Base-by-base conservation (phyloP, 176 grass and related monocot species). In the Oryza longistaminata region DNA sequence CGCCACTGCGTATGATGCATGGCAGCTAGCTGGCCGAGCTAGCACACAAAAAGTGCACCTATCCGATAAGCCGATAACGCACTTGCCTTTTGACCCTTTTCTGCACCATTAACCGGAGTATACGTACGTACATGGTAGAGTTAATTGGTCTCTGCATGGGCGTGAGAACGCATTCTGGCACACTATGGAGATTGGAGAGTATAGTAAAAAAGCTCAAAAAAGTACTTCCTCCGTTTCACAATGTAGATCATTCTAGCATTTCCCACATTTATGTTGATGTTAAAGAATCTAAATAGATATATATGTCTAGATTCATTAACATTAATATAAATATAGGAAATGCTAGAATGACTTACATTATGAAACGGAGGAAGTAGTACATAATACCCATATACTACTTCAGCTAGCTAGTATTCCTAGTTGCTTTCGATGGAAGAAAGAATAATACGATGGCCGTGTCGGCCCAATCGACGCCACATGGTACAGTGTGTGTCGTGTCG, bases 361-460 rank as follows among this genome's bases (percentile, higher is more conserved):
- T n/a, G n/a, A n/a, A n/a, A n/a, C n/a, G n/a, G n/a, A n/a, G n/a
- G n/a, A n/a, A n/a, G n/a, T n/a, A n/a, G 42, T 43, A 43, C 42
- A 10, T 43, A 43, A 10, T 10, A 2, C 42, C 42, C 42, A 49
- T 49, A 3, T 40, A 31, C 29, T 31, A 39, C n/a, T n/a, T n/a
- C n/a, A n/a, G 37, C 37, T 39, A 49, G 46, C 46, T 53, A 53
- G 50, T 53, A 40, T 17, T 15, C 17, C 12, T 49, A 3, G 46
- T 83, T 49, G 27, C 71, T 75, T 83, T 75, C 19, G 11, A 25
- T 11, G 42, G 60, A 26, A 66, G 70, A 37, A 83, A 75, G 71
- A 75, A 75, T 68, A 61, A 39, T 66, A 60, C 46, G 71, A 75
- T 75, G 71, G 66, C 67, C 19, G 21, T 55, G 82, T 76, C 62